These are phyloP conservation scores for Zymoseptoria passerinii DNA, from an alignment of 2,329 filamentous ascomycete species.

Conservation along the genomic window DNA sequence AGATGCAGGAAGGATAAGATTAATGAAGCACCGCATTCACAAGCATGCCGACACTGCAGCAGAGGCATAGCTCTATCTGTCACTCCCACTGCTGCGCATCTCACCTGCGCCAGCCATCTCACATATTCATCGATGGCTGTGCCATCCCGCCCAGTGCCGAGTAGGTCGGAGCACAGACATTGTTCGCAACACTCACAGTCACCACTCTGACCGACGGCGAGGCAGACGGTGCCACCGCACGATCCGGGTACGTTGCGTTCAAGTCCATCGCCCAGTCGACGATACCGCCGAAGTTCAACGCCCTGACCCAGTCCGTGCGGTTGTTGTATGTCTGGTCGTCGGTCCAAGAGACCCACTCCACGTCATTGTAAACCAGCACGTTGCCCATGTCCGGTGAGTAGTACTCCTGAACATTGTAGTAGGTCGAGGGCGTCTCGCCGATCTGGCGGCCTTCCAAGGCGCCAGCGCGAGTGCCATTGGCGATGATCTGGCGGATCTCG, in stretches of 20 bases:
- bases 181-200: not conserved
- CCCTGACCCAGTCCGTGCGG: constrained; percentile 3
- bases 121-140: not conserved
- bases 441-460: not conserved
- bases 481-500: constrained; percentile 29
- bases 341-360: constrained; percentile 8
- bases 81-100: too few species aligned
- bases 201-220: not conserved
- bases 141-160: not conserved
- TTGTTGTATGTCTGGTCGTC: constrained; percentile 1
- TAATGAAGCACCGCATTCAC: too few species aligned
- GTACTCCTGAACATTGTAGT: constrained; percentile 5
- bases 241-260: not conserved
- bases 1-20: too few species aligned
- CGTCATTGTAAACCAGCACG: constrained; percentile 5
- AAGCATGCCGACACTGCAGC: too few species aligned
- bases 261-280: constrained; percentile 7
- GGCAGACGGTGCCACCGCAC: not conserved
- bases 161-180: not conserved
- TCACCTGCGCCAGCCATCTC: not conserved
- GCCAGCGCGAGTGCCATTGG: not conserved
- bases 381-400: not conserved
- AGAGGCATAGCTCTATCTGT: too few species aligned
- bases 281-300: constrained; percentile 1
- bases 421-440: not conserved